A percentile compares a stretch with the other conserved stretches of the same genome.
These are phyloP conservation scores for Pythium myriotylum DNA, from an alignment of 352 stramenopile genomes.

Conservation along the genomic window DNA sequence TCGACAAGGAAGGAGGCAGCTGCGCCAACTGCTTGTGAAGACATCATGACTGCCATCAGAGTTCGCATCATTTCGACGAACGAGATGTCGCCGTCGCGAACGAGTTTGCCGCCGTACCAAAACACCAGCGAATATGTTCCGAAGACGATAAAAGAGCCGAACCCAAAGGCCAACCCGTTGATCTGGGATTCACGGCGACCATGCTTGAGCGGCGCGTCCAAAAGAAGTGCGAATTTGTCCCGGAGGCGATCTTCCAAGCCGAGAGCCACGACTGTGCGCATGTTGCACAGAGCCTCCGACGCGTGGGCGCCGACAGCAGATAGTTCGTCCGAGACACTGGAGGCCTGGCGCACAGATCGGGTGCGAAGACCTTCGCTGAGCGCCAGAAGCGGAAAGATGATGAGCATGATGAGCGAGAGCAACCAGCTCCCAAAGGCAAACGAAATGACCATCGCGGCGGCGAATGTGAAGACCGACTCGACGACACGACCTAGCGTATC, in stretches of 20 bases:
- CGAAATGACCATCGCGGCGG: slow-evolving; percentile 51
- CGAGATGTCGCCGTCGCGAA: no score
- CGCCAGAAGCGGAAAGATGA: slow-evolving; percentile 54
- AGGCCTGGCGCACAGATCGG: slow-evolving; percentile 30
- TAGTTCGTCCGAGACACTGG: slow-evolving; percentile 26
- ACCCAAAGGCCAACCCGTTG: not conserved
- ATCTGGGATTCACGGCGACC: not conserved
- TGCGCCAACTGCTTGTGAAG: not conserved
- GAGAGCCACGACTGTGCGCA: not conserved
- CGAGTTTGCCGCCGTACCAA: no score
- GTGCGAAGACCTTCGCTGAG: slow-evolving; percentile 30
- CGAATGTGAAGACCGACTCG: slow-evolving; percentile 44
- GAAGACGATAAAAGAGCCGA: not conserved
- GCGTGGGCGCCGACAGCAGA: slow-evolving; percentile 19
- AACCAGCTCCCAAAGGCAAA: slow-evolving; percentile 59
- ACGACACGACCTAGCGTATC: slow-evolving; percentile 44
- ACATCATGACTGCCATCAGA: not conserved
- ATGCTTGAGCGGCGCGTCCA: not conserved
- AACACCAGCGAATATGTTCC: not conserved
- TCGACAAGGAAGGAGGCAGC: not conserved
- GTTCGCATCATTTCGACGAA: no score
- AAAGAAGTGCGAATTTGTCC: not conserved
- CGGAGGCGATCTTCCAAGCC: not conserved
- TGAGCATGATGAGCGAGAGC: slow-evolving; percentile 62
- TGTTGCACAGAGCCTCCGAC: not conserved